phyloP scores from a whole-genome alignment of 306 rosid genomes.

The Malus fusca region DNA sequence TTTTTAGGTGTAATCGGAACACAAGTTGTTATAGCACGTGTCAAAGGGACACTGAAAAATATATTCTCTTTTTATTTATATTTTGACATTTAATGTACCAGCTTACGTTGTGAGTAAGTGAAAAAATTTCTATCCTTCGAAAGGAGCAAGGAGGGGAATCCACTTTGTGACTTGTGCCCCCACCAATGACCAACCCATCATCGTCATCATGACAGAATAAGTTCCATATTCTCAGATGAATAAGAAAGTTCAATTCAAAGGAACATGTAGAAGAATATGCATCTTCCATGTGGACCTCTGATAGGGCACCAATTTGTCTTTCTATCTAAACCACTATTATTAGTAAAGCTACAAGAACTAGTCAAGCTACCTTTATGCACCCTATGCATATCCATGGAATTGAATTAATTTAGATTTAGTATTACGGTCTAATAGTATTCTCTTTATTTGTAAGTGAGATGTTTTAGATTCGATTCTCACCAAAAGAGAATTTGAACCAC shows the following conservation, averaged over 20 bases:
- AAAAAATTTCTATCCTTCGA: too few relatives aligned
- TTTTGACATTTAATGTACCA: too few relatives aligned
- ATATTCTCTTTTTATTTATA: too few relatives aligned
- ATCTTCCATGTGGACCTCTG: not conserved
- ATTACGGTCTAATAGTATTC: fast-evolving
- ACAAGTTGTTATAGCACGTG: too few relatives aligned
- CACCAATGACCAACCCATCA: not conserved
- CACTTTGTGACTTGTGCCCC: not conserved
- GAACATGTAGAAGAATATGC: not conserved
- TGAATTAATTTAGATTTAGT: too few relatives aligned
- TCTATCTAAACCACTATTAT: not conserved
- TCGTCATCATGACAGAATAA: not conserved
- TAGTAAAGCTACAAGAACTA: too few relatives aligned
- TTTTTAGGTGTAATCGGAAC: not conserved
- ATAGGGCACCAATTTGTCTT: not conserved
- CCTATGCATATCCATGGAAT: too few relatives aligned
- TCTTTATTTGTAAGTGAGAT: too few relatives aligned
- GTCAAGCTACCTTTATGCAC: too few relatives aligned
- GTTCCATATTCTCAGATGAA: not conserved
- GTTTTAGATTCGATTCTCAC: fast-evolving
- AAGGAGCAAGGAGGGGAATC: not conserved
- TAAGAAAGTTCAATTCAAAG: not conserved
- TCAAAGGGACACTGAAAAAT: not conserved
- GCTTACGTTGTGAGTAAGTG: too few relatives aligned
- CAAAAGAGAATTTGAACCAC: too few relatives aligned